phyloP scores from a whole-genome alignment of 768 basidiomycete species.

The Hericium rajendrae region DNA sequence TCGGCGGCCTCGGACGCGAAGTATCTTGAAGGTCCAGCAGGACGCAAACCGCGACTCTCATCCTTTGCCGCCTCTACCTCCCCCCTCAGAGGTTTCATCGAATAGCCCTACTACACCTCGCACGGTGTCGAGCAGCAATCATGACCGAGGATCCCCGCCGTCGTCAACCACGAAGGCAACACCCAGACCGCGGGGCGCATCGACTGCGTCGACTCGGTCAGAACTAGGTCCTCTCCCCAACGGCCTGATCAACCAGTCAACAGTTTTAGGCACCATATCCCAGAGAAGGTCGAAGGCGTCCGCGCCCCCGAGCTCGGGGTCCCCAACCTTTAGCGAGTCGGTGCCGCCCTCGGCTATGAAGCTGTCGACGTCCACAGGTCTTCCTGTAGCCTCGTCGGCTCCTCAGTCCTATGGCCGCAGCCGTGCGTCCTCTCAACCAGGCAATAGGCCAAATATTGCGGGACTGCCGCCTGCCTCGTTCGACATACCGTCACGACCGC shows the following conservation, averaged over 20 bases:
- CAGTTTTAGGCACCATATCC: conserved; percentile 54
- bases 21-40: conserved; percentile 6
- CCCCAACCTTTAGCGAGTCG: conserved; percentile 4
- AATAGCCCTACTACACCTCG: conserved; percentile 12
- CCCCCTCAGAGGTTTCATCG: conserved; percentile 22
- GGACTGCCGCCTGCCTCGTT: conserved; percentile 41
- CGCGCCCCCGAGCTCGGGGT: conserved; percentile 36
- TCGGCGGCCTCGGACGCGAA: conserved; percentile 8
- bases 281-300: conserved; percentile 61
- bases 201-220: conserved; percentile 29
- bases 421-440: conserved; percentile 73
- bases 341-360: conserved; percentile 24
- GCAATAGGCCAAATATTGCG: conserved; percentile 43
- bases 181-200: conserved; percentile 49
- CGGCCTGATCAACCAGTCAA: conserved; percentile 46
- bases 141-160: conserved; percentile 20
- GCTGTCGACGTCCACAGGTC: conserved; percentile 24
- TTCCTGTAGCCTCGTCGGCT: neutral
- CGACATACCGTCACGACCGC: conserved; percentile 41
- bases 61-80: conserved; percentile 60
- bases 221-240: conserved; percentile 18
- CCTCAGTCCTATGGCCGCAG: conserved; percentile 28
- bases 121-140: conserved; percentile 31
- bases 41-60: conserved; percentile 32
- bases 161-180: conserved; percentile 30